A percentile compares a stretch with the other conserved stretches of the same genome.
phyloP scores from a whole-genome alignment of 257 asterid genomes.

The Nicotiana undulata region DNA sequence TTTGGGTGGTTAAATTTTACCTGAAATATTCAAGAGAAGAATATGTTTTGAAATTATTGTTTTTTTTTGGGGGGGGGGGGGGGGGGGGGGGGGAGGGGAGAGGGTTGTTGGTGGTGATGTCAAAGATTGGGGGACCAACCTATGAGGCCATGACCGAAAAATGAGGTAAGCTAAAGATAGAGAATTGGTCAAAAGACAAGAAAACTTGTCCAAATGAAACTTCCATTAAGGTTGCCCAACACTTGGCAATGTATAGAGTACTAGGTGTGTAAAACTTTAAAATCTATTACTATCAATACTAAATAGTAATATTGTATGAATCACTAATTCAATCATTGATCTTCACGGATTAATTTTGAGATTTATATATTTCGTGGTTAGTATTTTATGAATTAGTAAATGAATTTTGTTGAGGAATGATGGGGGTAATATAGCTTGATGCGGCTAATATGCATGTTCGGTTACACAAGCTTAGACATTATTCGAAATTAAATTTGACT shows the following conservation, averaged over 20 bases:
- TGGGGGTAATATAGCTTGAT: too few species aligned
- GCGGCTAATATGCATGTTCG: too few species aligned
- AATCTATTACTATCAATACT: not conserved
- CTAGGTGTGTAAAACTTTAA: not conserved
- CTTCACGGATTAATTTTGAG: not conserved
- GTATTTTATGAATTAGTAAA: not conserved
- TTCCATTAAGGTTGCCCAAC: not conserved
- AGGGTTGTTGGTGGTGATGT: not conserved
- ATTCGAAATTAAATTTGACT: too few species aligned
- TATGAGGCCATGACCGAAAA: not conserved
- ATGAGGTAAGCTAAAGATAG: not conserved
- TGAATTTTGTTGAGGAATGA: not conserved
- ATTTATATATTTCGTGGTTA: not conserved
- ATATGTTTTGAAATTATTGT: not conserved
- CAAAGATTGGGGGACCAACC: not conserved
- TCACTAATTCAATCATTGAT: not conserved
- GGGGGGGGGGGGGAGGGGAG: not conserved
- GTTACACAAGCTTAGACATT: too few species aligned
- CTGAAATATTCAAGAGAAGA: not conserved
- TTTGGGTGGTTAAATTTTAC: not conserved
- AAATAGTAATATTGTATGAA: not conserved
- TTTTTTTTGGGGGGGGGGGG: not conserved
- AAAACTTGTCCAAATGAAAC: slow-evolving; percentile 4
- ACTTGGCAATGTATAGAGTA: not conserved
- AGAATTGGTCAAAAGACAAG: not conserved